A percentile compares a stretch with the other conserved stretches of the same genome.
Evolutionary conservation across 768 basidiomycete genomes (phyloP).

Genomic region (Auricularia cornea): DNA sequence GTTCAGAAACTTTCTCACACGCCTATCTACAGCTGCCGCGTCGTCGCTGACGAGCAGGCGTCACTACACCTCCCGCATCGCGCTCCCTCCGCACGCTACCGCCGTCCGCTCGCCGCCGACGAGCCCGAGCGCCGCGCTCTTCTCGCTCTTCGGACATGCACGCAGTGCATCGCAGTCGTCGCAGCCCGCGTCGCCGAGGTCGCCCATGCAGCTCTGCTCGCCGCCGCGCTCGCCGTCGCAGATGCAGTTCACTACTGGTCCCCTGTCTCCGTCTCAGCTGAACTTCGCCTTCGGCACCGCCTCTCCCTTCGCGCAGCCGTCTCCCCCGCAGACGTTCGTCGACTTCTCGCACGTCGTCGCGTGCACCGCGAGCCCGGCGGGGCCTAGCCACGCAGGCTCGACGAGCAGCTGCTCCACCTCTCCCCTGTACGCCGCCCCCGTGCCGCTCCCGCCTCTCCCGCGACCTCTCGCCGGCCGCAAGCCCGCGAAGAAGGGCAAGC

Average conservation of each 20-base stretch:
- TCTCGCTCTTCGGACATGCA: not conserved
- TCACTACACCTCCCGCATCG: not conserved
- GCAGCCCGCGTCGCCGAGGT: not conserved
- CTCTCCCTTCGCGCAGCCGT: not conserved
- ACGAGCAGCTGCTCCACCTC: not conserved
- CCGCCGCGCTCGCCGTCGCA: not conserved
- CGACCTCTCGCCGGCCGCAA: not conserved
- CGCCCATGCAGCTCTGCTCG: not conserved
- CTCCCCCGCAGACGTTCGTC: too few species aligned
- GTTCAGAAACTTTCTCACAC: not conserved
- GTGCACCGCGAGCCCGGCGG: too few species aligned
- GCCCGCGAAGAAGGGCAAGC: not conserved
- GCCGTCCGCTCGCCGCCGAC: not conserved
- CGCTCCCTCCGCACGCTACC: not conserved
- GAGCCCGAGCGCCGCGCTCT: not conserved
- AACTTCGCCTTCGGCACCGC: not conserved
- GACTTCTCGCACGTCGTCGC: too few species aligned
- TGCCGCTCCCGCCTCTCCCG: not conserved
- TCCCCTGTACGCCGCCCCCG: not conserved
- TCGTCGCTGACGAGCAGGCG: not conserved
- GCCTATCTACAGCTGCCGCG: not conserved
- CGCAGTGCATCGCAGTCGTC: not conserved
- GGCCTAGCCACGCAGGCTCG: not conserved
- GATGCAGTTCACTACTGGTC: not conserved
- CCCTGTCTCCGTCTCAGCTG: not conserved